Evolutionary conservation across 108 stramenopile species (phyloP).

Genomic region (Nitzschia inconspicua): DNA sequence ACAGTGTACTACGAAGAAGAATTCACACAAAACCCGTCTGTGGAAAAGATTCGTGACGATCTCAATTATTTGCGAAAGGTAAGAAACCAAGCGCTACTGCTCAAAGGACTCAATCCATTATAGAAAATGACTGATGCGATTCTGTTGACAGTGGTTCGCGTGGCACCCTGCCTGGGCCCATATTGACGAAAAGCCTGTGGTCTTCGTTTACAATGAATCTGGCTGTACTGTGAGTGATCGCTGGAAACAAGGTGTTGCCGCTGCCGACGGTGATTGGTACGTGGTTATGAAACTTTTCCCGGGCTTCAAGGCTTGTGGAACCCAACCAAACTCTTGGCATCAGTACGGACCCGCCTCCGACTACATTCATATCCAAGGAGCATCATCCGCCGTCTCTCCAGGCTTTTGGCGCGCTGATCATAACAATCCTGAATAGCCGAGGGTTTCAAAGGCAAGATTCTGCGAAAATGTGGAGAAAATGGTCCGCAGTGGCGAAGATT

Average conservation of each 20-base stretch:
- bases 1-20: constrained; percentile 33
- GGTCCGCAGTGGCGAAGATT: constrained; percentile 13
- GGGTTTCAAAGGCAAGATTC: constrained; percentile 9
- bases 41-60: constrained; percentile 5
- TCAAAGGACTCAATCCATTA: too few species aligned
- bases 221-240: constrained; percentile 22
- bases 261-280: constrained; percentile 22
- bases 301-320: constrained; percentile 4
- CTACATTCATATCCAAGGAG: constrained; percentile 5
- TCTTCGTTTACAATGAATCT: constrained; percentile 23
- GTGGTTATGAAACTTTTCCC: constrained; percentile 27
- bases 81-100: too few species aligned
- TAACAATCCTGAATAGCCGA: not conserved
- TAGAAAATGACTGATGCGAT: too few species aligned
- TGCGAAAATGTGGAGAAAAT: constrained; percentile 15
- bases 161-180: constrained; percentile 31
- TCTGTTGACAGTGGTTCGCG: constrained; percentile 30
- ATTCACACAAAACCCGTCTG: not conserved
- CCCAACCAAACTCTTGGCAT: constrained; percentile 26
- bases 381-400: constrained; percentile 21
- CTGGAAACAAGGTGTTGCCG: constrained; percentile 30
- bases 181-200: constrained; percentile 20
- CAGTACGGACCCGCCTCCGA: constrained; percentile 20
- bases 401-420: constrained; percentile 32
- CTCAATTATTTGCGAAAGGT: constrained; percentile 27